phyloP scores from a whole-genome alignment of 2,329 filamentous ascomycete genomes.

The Neophaeococcomyces aloes region DNA sequence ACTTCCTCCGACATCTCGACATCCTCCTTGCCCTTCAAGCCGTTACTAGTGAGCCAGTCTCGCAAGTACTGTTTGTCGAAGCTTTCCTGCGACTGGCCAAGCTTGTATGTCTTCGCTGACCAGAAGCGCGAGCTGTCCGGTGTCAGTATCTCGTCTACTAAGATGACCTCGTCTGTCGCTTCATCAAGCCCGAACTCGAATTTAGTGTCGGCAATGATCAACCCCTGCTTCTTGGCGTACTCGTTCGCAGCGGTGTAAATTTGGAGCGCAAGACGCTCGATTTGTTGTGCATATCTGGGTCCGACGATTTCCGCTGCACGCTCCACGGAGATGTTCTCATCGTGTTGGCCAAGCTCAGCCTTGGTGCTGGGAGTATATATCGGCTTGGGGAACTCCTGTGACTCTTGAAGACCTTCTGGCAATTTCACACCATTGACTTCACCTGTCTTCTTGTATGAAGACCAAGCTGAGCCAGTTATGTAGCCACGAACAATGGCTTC shows the following conservation, averaged over 20 bases:
- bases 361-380: constrained; percentile 79
- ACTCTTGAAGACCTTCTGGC: constrained; percentile 58
- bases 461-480: constrained; percentile 76
- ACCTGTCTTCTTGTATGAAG: constrained; percentile 60
- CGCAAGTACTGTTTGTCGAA: constrained; percentile 82
- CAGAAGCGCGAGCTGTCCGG: constrained; percentile 82
- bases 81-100: constrained; percentile 66
- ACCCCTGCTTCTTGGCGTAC: constrained; percentile 55
- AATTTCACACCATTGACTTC: constrained; percentile 71
- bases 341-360: constrained; percentile 64
- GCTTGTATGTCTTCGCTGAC: constrained; percentile 60
- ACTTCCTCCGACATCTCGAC: constrained; percentile 65
- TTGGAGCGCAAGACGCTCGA: constrained; percentile 54
- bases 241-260: constrained; percentile 54
- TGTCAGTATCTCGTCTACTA: constrained; percentile 78
- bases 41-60: constrained; percentile 66
- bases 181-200: constrained; percentile 65
- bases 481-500: constrained; percentile 85
- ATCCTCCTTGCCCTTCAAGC: constrained; percentile 63
- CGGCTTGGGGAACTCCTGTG: constrained; percentile 56
- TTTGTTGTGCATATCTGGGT: constrained; percentile 50
- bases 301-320: constrained; percentile 54
- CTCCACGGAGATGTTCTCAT: constrained; percentile 75
- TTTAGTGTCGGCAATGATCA: constrained; percentile 69
- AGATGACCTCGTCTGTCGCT: constrained; percentile 55